These are phyloP conservation scores for Trichoderma harzianum DNA, from an alignment of 2,329 filamentous ascomycete species.

Conservation along the genomic window DNA sequence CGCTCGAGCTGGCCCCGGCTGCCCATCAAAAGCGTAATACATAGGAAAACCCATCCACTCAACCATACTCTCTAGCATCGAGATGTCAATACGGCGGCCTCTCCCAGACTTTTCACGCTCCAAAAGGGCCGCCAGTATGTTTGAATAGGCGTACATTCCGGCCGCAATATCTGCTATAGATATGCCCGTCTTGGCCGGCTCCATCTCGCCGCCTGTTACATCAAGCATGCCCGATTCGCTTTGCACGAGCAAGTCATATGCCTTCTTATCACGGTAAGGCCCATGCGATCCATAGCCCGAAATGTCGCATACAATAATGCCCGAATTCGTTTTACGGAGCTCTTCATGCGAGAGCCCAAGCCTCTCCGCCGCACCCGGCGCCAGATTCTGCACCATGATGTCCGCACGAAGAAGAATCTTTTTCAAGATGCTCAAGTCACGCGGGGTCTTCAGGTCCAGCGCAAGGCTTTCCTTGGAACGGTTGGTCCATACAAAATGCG, in stretches of 20 bases:
- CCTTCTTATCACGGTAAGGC: slow-evolving; percentile 52
- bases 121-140: slow-evolving; percentile 48
- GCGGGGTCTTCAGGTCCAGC: slow-evolving; percentile 44
- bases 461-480: slow-evolving; percentile 52
- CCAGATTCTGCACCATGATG: slow-evolving; percentile 52
- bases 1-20: slow-evolving; percentile 40
- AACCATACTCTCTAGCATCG: slow-evolving; percentile 56
- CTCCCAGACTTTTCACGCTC: slow-evolving; percentile 46
- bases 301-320: slow-evolving; percentile 52
- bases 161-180: slow-evolving; percentile 54
- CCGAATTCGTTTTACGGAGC: slow-evolving; percentile 39
- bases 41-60: slow-evolving; percentile 59
- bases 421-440: slow-evolving; percentile 42
- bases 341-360: slow-evolving; percentile 46
- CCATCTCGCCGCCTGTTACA: slow-evolving; percentile 44
- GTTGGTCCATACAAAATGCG: slow-evolving; percentile 56
- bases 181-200: slow-evolving; percentile 50
- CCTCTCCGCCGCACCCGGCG: slow-evolving; percentile 46
- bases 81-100: slow-evolving; percentile 51
- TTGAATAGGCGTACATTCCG: slow-evolving; percentile 50
- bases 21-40: slow-evolving; percentile 50
- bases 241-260: slow-evolving; percentile 54
- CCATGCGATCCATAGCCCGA: slow-evolving; percentile 51
- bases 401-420: slow-evolving; percentile 44
- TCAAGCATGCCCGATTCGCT: slow-evolving; percentile 52